Conservation (phyloP, 805 yeast species). For the Candida incommunis region DNA sequence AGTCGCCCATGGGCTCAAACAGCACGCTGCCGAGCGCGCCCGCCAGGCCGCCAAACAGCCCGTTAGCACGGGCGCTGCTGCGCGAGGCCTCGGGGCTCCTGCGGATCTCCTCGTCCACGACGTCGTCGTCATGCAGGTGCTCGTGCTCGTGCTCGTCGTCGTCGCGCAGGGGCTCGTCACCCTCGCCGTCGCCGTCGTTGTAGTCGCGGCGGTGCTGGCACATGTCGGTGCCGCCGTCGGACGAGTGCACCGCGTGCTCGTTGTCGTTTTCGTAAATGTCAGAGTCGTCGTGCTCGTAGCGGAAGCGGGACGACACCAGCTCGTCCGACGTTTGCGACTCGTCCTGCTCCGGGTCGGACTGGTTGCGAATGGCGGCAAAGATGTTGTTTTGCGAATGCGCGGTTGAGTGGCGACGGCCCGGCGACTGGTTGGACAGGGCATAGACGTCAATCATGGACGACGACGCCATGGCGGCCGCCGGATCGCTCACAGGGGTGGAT, state of each 20-base stretch:
- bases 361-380: not conserved
- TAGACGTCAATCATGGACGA: not conserved
- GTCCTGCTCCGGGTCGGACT: not conserved
- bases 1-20: conserved; percentile 9
- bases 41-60: conserved; percentile 4
- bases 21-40: no score
- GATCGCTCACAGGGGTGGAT: no score
- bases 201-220: conserved; percentile 4
- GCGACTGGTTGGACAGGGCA: not conserved
- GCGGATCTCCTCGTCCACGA: conserved; percentile 13
- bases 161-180: conserved; percentile 8
- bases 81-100: conserved; percentile 8
- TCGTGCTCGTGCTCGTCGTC: conserved; percentile 13
- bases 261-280: conserved; percentile 1
- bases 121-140: conserved; percentile 16
- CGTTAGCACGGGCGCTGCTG: conserved; percentile 2
- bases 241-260: no score
- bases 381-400: not conserved
- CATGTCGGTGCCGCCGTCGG: conserved; percentile 5
- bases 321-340: not conserved
- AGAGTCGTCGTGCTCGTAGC: conserved; percentile 2
- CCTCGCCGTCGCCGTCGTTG: conserved; percentile 7
- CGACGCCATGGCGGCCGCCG: no score
- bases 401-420: not conserved
- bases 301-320: not conserved